Percentiles rank a stretch among this genome's conserved stretches.
phyloP scores from a whole-genome alignment of 257 asterid genomes.

The Plantago elongata region DNA sequence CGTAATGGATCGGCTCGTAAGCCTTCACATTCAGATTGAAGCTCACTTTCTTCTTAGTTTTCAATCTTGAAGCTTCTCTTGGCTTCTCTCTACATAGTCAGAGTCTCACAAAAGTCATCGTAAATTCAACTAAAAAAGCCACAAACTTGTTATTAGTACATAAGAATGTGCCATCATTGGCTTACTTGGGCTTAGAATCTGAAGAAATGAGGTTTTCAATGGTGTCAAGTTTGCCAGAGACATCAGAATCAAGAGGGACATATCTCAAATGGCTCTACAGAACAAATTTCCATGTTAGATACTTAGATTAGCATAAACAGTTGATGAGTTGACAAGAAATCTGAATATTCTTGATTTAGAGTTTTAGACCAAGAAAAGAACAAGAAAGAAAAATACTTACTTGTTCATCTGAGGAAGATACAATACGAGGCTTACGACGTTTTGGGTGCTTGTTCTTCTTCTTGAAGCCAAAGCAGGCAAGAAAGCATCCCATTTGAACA shows the following conservation, averaged over 20 bases:
- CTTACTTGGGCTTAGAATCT: constrained; percentile 37
- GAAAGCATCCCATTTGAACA: constrained; percentile 61
- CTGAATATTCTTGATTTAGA: background rate
- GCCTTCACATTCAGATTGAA: constrained; percentile 63
- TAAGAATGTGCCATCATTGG: background rate
- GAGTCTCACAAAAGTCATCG: background rate
- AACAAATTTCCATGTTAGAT: no score
- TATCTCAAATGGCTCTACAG: constrained; percentile 45
- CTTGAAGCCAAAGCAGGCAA: constrained; percentile 54
- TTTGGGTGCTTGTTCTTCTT: constrained; percentile 33
- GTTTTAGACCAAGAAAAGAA: background rate
- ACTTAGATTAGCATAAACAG: no score
- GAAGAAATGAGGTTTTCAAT: constrained; percentile 26
- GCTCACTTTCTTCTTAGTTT: constrained; percentile 63
- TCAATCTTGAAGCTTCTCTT: constrained; percentile 34
- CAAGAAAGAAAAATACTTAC: constrained; percentile 24
- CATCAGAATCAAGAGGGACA: constrained; percentile 55
- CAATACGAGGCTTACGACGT: constrained; percentile 31
- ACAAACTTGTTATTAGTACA: background rate
- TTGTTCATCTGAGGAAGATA: constrained; percentile 24
- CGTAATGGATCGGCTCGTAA: constrained; percentile 49
- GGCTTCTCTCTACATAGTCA: constrained; percentile 40
- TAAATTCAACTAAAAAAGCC: background rate
- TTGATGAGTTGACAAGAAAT: background rate
- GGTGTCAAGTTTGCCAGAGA: constrained; percentile 24